Evolutionary conservation across 306 rosid species (phyloP), one percentile per base, ranked within the genome.

Genomic region (Acacia melanoxylon): DNA sequence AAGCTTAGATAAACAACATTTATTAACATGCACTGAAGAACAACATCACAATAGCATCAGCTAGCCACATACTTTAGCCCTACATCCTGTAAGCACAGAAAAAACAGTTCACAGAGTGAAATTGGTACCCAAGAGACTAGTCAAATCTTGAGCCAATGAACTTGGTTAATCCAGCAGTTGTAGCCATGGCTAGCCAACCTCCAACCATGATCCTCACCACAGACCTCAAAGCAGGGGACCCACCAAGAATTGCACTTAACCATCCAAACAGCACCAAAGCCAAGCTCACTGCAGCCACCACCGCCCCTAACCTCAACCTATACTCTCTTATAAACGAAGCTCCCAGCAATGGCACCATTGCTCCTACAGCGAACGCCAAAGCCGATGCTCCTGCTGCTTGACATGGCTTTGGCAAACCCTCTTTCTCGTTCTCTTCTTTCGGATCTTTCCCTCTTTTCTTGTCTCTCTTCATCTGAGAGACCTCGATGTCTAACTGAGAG

Each of bases 371-470:
- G 83, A 95, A 95, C 1, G 99, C 94, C 8, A 92, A 83, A 80
- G 97, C 97, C 5, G 99, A 93, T 0, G 98, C 99, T 12, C 87
- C 91, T 0, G 99, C 97, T 0, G 99, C 99, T 80, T 93, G 99
- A 8, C 91, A 68, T 4, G 99, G 99, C 46, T 91, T 95, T 6
- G 99, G 98, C 81, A 93, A 83, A 0, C 70, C 85, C 48, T 88
- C 95, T 63, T 74, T 75, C 75, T 90, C 90, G 10, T 79, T 79
- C 20, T 8, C 76, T 10, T 70, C 83, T 49, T 77, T 29, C 41
- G 15, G 41, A 63, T 63, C 69, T 31, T 24, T 70, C 13, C 59
- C 62, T 10, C 84, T 83, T 67, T 84, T 78, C n/a, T 80, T 86
- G 6, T 91, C 89, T 81, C 99, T 89, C 46, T 85, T 85, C 76